Evolutionary conservation across 1,284 basidiomycete species (phyloP).

Genomic region (Omphalotus olearius): DNA sequence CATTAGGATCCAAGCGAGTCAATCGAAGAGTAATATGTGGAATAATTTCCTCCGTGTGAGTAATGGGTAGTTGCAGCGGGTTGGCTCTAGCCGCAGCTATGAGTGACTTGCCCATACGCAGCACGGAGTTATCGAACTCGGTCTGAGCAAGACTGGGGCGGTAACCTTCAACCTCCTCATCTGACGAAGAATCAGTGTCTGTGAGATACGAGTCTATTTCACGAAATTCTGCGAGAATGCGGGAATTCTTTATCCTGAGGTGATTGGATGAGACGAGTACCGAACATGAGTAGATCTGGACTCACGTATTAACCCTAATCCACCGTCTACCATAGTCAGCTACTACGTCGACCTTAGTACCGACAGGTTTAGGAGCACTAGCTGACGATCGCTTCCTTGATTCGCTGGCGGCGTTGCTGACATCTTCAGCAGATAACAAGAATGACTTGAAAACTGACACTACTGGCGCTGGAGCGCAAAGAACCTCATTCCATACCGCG

Average conservation of each 20-base stretch:
- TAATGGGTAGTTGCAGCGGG: constrained; percentile 30
- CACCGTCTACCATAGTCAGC: constrained; percentile 68
- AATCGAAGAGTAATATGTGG: constrained; percentile 57
- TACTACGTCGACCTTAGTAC: constrained; percentile 77
- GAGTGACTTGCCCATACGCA: constrained; percentile 60
- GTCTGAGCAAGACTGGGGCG: constrained; percentile 37
- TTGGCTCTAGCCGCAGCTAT: constrained; percentile 58
- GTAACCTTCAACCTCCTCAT: constrained; percentile 27
- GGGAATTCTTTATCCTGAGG: constrained; percentile 66
- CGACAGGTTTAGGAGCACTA: constrained; percentile 27
- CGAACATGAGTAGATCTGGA: constrained; percentile 18
- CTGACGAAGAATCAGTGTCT: constrained; percentile 35
- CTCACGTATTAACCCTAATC: constrained; percentile 85
- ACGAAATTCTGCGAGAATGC: constrained; percentile 73
- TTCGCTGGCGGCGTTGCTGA: constrained; percentile 6
- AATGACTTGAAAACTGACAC: constrained; percentile 58
- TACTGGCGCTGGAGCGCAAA: constrained; percentile 54
- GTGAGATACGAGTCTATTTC: constrained; percentile 80
- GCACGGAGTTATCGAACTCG: constrained; percentile 69
- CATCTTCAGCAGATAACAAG: constrained; percentile 15
- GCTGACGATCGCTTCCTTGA: constrained; percentile 10
- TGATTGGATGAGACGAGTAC: neutral
- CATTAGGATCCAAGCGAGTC: constrained; percentile 57
- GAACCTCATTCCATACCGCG: constrained; percentile 73
- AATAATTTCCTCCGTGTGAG: constrained; percentile 15